These are phyloP conservation scores for Phoenix roebelenii DNA, from an alignment of 176 grass and related monocot species.

Conservation along the genomic window DNA sequence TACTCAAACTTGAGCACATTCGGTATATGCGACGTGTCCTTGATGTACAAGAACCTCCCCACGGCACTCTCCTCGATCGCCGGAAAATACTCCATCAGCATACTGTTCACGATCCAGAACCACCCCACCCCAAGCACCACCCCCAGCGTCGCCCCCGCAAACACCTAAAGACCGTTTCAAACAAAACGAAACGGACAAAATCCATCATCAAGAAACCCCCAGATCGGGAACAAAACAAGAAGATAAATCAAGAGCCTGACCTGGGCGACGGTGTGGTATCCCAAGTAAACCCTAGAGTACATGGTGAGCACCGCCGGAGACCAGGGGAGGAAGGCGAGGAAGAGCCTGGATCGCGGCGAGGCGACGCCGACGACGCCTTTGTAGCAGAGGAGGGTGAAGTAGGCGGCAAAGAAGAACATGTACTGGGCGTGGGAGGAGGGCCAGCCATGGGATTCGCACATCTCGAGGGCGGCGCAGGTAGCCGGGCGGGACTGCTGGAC, in stretches of 20 bases:
- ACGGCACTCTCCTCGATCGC: conserved; percentile 78
- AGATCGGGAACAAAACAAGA: too few relatives aligned
- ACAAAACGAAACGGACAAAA: not conserved
- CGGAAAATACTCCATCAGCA: conserved; percentile 72
- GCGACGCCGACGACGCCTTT: conserved; percentile 6
- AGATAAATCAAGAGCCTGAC: conserved; percentile 10
- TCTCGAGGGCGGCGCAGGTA: conserved; percentile 68
- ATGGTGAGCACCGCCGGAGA: conserved; percentile 79
- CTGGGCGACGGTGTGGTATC: conserved; percentile 84
- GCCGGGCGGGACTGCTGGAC: conserved; percentile 80
- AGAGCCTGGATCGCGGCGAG: conserved; percentile 10
- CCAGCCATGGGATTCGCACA: conserved; percentile 89
- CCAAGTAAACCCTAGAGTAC: conserved; percentile 92
- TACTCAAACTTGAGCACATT: conserved; percentile 95
- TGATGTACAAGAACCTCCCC: conserved; percentile 73
- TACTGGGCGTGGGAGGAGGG: conserved; percentile 95
- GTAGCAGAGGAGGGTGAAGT: conserved; percentile 60
- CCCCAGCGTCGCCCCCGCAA: conserved; percentile 58
- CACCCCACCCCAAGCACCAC: conserved; percentile 75
- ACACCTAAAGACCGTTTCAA: conserved; percentile 37
- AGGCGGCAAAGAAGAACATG: conserved; percentile 93
- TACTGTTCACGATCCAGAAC: conserved; percentile 83
- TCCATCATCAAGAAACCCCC: too few relatives aligned
- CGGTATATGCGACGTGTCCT: conserved; percentile 88
- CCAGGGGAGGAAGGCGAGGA: conserved; percentile 52